These are phyloP conservation scores for Cadophora sp. DNA, from an alignment of 2,329 filamentous ascomycete species.

Conservation along the genomic window DNA sequence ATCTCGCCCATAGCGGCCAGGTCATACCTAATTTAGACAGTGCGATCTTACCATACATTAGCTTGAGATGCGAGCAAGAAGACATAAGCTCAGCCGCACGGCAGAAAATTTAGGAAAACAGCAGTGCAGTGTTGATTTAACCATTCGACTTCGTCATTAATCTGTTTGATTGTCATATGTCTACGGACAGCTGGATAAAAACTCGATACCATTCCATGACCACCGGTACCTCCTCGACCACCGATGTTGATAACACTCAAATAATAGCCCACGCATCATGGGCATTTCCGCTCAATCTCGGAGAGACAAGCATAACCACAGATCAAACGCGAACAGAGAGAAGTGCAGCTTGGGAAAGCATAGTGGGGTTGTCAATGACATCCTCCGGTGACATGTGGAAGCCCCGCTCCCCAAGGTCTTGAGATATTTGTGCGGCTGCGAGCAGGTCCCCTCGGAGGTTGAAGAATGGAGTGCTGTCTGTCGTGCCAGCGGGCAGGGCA, in stretches of 20 bases:
- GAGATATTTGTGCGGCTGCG: slow-evolving; percentile 9
- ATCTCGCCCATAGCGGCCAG: not conserved
- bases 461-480: slow-evolving; percentile 13
- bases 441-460: slow-evolving; percentile 15
- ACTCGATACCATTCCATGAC: too few relatives aligned
- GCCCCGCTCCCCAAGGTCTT: not conserved
- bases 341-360: not conserved
- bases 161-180: too few relatives aligned
- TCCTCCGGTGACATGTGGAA: slow-evolving; percentile 11
- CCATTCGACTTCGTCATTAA: too few relatives aligned
- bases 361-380: slow-evolving; percentile 16
- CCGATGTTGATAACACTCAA: too few relatives aligned
- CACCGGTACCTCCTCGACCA: not conserved
- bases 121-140: too few relatives aligned
- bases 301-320: too few relatives aligned
- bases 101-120: too few relatives aligned
- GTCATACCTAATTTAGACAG: not conserved
- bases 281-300: too few relatives aligned
- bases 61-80: not conserved
- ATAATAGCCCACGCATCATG: too few relatives aligned
- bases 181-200: too few relatives aligned
- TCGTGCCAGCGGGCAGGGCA: not conserved
- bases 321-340: not conserved
- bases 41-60: not conserved
- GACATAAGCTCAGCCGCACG: not conserved